Base-by-base conservation (phyloP, 2,329 filamentous ascomycete species). In the Elsinoe australis region DNA sequence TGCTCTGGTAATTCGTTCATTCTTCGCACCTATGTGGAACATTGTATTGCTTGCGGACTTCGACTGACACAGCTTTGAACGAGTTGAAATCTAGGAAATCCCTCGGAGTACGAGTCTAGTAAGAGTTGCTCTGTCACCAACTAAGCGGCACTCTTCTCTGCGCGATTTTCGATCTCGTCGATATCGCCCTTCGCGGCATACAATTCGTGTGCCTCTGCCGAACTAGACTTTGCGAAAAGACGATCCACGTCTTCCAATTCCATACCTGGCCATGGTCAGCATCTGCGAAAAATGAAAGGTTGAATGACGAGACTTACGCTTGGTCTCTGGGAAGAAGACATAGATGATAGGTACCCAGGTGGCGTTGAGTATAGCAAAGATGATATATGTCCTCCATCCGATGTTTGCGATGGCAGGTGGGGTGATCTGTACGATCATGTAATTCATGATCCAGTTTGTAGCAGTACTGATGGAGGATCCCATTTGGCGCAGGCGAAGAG, bases 351-450 rank as follows among this genome's bases (percentile, higher is more conserved):
- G 53, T 3, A 55, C 52, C 47, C 36, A 53, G 5, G 58, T 54
- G 22, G 22, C 52, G 15, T 53, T 52, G 19, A 53, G 36, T 29
- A 74, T 72, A 19, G 72, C 73, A 52, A 76, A 76, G 53, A 76
- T 74, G 42, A 76, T 70, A 57, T 78, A 79, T 2, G 75, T 78
- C 52, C 70, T 63, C 55, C 75, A 79, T 0, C 64, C 62, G 50
- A 79, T 78, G 50, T 69, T 75, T 6, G 66, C 62, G 53, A 83
- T 78, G 4, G 78, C 75, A 5, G 77, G 71, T 0, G 79, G 79
- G 0, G 78, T 80, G 44, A 83, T 76, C 73, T 82, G 80, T 5
- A 53, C 53, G 9, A 55, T 47, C 12, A 53, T 18, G 33, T 50
- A 55, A 41, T 55, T 48, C 9, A 52, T 49, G 17, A 63, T 56